Evolutionary conservation across 164 flowering plant species (phyloP).

Genomic region (Liquidambar formosana): DNA sequence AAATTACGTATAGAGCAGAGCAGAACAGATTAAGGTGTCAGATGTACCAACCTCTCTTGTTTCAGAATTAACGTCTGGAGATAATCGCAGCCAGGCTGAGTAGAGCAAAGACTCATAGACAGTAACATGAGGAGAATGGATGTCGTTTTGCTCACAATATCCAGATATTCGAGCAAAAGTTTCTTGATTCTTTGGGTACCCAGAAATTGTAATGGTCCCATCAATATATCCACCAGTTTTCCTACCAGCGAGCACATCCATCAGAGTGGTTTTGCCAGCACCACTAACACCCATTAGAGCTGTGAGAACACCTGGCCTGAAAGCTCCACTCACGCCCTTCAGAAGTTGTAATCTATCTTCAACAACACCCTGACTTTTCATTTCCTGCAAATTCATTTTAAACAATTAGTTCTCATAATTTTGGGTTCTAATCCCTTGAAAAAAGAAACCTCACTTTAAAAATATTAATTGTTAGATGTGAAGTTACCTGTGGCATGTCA

Average conservation of each 20-base stretch:
- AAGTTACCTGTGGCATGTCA: conserved; percentile 17
- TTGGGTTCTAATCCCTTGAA: not conserved
- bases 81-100: conserved; percentile 35
- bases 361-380: conserved; percentile 50
- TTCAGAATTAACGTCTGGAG: conserved; percentile 20
- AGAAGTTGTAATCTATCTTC: conserved; percentile 44
- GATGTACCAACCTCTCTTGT: conserved; percentile 25
- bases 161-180: conserved; percentile 43
- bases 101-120: conserved; percentile 40
- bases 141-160: conserved; percentile 47
- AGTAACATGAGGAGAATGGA: conserved; percentile 49
- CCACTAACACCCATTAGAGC: conserved; percentile 49
- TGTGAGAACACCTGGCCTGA: conserved; percentile 45
- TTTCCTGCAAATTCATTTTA: conserved; percentile 26
- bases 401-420: not conserved
- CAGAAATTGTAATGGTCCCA: conserved; percentile 34
- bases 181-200: conserved; percentile 43
- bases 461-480: too few species aligned
- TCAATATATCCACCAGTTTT: conserved; percentile 47
- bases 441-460: too few species aligned
- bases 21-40: not conserved
- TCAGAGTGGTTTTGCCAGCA: conserved; percentile 42
- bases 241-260: conserved; percentile 47
- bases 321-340: conserved; percentile 46
- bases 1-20: not conserved